phyloP scores from a whole-genome alignment of 352 stramenopile genomes.

The Globisporangium carolinianum region DNA sequence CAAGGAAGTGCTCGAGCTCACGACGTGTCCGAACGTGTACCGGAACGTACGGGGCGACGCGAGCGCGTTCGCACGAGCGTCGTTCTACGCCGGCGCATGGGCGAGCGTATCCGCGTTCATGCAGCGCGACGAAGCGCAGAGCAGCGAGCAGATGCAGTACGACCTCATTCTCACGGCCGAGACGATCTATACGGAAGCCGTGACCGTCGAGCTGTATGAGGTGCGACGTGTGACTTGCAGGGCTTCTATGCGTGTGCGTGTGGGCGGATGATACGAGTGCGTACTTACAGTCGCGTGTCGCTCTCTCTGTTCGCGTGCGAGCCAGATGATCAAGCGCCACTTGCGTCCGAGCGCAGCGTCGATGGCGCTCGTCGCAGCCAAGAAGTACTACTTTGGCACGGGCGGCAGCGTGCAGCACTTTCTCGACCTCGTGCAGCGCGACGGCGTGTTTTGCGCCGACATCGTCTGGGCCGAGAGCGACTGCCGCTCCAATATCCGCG shows the following conservation, averaged over 20 bases:
- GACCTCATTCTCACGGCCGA: constrained; percentile 80
- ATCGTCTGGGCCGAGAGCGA: constrained; percentile 70
- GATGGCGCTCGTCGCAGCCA: constrained; percentile 65
- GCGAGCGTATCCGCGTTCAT: constrained; percentile 50
- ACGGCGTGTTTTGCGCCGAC: constrained; percentile 42
- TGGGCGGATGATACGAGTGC: too few relatives aligned
- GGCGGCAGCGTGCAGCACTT: constrained; percentile 86
- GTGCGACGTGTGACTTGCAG: constrained; percentile 16
- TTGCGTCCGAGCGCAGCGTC: constrained; percentile 31
- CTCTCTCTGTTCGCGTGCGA: not conserved
- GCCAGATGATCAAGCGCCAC: constrained; percentile 71
- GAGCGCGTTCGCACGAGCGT: constrained; percentile 25
- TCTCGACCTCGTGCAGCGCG: constrained; percentile 36
- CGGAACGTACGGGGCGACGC: constrained; percentile 27
- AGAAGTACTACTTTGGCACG: constrained; percentile 87
- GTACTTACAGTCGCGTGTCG: not conserved
- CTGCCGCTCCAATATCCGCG: constrained; percentile 71
- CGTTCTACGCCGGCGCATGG: constrained; percentile 80
- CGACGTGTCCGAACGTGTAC: constrained; percentile 73
- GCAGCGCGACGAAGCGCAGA: constrained; percentile 24
- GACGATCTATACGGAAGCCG: constrained; percentile 80
- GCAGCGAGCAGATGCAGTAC: constrained; percentile 34
- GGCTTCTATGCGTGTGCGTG: too few relatives aligned
- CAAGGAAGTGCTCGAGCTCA: constrained; percentile 82
- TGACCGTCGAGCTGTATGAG: constrained; percentile 63